These are phyloP conservation scores for Monsonia emarginata DNA, from an alignment of 441 rosid species.

Conservation along the genomic window DNA sequence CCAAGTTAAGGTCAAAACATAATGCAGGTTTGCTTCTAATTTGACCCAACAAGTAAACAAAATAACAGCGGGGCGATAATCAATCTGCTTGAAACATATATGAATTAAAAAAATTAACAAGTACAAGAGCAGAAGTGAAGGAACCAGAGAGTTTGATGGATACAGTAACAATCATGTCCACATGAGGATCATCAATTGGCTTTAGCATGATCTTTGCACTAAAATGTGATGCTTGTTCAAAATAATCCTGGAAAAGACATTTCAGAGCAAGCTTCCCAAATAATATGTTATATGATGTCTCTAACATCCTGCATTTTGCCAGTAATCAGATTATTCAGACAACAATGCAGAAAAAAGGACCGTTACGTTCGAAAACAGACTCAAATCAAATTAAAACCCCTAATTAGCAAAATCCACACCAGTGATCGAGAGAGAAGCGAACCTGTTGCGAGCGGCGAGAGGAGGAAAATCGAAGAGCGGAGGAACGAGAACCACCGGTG, in stretches of 20 bases:
- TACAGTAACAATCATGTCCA: conserved; percentile 85
- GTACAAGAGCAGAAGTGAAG: not conserved
- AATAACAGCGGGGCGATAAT: not conserved
- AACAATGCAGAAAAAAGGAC: not conserved
- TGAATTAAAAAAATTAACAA: not conserved
- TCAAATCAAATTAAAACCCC: not conserved
- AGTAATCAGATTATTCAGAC: not conserved
- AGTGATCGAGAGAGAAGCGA: not conserved
- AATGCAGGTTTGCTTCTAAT: not conserved
- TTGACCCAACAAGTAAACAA: not conserved
- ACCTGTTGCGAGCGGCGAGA: conserved; percentile 77
- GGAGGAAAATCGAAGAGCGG: conserved; percentile 92
- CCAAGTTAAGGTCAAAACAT: conserved; percentile 21
- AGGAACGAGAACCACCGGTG: conserved; percentile 81
- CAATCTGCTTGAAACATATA: not conserved
- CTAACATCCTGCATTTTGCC: conserved; percentile 62
- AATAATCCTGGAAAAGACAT: conserved; percentile 77
- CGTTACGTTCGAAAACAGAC: not conserved
- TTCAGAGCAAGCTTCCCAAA: conserved; percentile 78
- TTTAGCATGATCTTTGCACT: conserved; percentile 62
- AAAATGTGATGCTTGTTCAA: conserved; percentile 65
- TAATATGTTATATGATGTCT: conserved; percentile 60
- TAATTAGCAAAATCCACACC: too few relatives aligned
- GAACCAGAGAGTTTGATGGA: conserved; percentile 18
- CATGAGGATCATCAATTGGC: conserved; percentile 87